Evolutionary conservation across 768 basidiomycete genomes (phyloP).

Genomic region (Kwoniella sp.): DNA sequence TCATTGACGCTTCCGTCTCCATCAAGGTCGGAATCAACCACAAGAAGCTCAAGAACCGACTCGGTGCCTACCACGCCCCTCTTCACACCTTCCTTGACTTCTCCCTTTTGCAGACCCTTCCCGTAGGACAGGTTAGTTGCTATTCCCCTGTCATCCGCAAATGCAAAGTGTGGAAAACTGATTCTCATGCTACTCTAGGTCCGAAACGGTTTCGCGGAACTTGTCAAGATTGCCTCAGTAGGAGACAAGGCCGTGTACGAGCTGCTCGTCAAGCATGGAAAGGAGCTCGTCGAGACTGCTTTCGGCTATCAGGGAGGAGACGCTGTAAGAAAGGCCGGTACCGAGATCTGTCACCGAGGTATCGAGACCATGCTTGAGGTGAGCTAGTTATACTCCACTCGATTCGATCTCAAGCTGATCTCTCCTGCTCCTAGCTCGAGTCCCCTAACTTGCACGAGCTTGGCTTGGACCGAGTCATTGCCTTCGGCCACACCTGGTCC

Average conservation of each 20-base stretch:
- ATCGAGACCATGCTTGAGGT: conserved; percentile 57
- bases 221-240: conserved; percentile 57
- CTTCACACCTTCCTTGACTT: conserved; percentile 57
- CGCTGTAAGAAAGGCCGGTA: conserved; percentile 42
- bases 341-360: conserved; percentile 53
- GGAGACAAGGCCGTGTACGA: conserved; percentile 54
- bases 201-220: conserved; percentile 57
- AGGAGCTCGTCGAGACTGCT: conserved; percentile 55
- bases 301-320: conserved; percentile 53
- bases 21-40: conserved; percentile 58
- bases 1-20: conserved; percentile 56
- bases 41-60: conserved; percentile 56
- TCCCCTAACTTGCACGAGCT: conserved; percentile 57
- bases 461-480: conserved; percentile 56
- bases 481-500: conserved; percentile 56
- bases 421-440: conserved; percentile 49
- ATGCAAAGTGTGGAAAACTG: background rate
- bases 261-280: conserved; percentile 55
- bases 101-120: conserved; percentile 54
- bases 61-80: conserved; percentile 57
- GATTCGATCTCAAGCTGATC: background rate
- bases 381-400: conserved; percentile 14
- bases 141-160: too few relatives aligned
- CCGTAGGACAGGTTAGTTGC: conserved; percentile 47
- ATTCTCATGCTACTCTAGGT: conserved; percentile 26